Conservation (phyloP, 768 basidiomycete species). For the Collybia mongolica region DNA sequence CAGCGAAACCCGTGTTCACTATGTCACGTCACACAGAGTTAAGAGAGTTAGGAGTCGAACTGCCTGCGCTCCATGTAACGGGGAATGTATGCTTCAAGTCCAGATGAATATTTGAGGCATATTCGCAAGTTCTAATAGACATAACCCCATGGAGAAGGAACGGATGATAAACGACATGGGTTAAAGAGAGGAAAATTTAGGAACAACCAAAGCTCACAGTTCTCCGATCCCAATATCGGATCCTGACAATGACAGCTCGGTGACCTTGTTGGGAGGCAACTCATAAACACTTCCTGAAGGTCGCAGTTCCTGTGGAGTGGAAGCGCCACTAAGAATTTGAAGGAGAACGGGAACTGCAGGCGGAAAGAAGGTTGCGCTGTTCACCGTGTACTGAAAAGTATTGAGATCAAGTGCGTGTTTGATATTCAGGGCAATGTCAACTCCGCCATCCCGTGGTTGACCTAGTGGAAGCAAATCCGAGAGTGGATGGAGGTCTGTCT, state of each 20-base stretch:
- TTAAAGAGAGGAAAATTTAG: neutral
- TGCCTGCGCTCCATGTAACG: slow-evolving; percentile 31
- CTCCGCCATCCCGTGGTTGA: slow-evolving; percentile 23
- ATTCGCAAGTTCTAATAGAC: neutral
- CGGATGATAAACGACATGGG: slow-evolving; percentile 15
- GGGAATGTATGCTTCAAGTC: slow-evolving; percentile 29
- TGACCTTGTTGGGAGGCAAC: slow-evolving; percentile 39
- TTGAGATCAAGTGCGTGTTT: neutral
- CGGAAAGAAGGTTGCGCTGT: slow-evolving; percentile 26
- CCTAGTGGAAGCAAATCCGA: neutral
- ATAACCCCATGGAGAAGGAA: slow-evolving; percentile 28
- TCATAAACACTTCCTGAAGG: slow-evolving; percentile 38
- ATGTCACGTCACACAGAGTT: slow-evolving; percentile 27
- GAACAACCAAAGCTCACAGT: slow-evolving; percentile 18
- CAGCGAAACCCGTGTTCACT: slow-evolving; percentile 24
- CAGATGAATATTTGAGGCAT: neutral
- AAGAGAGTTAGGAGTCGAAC: slow-evolving; percentile 18
- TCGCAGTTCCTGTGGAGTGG: slow-evolving; percentile 34
- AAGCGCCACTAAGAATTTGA: slow-evolving; percentile 39
- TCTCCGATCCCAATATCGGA: neutral
- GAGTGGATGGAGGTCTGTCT: neutral
- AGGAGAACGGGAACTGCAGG: slow-evolving; percentile 25
- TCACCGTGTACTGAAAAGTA: slow-evolving; percentile 21
- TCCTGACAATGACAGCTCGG: slow-evolving; percentile 41
- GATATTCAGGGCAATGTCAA: neutral